A percentile compares a stretch with the other conserved stretches of the same genome.
phyloP scores from a whole-genome alignment of 2,329 filamentous ascomycete genomes.

The Pseudopyricularia javanii region DNA sequence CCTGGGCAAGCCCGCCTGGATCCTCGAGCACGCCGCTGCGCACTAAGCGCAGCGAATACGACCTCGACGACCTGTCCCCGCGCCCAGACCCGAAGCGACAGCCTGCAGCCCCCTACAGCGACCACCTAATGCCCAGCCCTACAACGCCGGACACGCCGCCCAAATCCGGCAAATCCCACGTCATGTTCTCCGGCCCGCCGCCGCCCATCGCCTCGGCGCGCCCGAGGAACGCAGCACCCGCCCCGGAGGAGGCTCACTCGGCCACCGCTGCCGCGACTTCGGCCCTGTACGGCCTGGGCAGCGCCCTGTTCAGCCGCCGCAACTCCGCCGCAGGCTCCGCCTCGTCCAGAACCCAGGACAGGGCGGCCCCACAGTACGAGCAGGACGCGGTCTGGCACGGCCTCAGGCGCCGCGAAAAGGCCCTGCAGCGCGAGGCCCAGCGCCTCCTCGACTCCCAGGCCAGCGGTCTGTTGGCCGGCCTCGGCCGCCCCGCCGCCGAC shows the following conservation, averaged over 20 bases:
- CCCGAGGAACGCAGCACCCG: slow-evolving; percentile 12
- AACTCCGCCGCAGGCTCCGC: not conserved
- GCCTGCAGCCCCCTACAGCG: slow-evolving; percentile 4
- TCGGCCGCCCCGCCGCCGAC: slow-evolving; percentile 12
- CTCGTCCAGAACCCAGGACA: slow-evolving; percentile 7
- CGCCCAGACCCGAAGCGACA: slow-evolving; percentile 10
- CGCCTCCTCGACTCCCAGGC: slow-evolving; percentile 35
- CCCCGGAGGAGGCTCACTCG: not conserved
- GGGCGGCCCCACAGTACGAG: slow-evolving; percentile 13
- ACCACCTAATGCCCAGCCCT: slow-evolving; percentile 5
- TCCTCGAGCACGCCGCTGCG: slow-evolving; percentile 11
- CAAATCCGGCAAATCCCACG: slow-evolving; percentile 12
- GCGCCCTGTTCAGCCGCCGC: slow-evolving; percentile 24
- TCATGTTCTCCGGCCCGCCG: slow-evolving; percentile 35
- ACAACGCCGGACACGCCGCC: slow-evolving; percentile 11
- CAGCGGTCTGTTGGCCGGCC: slow-evolving; percentile 25
- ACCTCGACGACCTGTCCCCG: slow-evolving; percentile 18
- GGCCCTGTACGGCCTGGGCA: slow-evolving; percentile 14
- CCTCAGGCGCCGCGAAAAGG: slow-evolving; percentile 30
- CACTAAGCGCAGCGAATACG: slow-evolving; percentile 19
- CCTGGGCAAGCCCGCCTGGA: slow-evolving; percentile 4
- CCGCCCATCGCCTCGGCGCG: slow-evolving; percentile 33
- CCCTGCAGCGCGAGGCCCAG: slow-evolving; percentile 34
- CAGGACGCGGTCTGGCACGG: slow-evolving; percentile 33
- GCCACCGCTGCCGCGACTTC: slow-evolving; percentile 10